Percentiles rank a stretch among this genome's conserved stretches.
Conservation (phyloP, 2,329 filamentous ascomycete genomes). For the Paraphoma chrysanthemicola region DNA sequence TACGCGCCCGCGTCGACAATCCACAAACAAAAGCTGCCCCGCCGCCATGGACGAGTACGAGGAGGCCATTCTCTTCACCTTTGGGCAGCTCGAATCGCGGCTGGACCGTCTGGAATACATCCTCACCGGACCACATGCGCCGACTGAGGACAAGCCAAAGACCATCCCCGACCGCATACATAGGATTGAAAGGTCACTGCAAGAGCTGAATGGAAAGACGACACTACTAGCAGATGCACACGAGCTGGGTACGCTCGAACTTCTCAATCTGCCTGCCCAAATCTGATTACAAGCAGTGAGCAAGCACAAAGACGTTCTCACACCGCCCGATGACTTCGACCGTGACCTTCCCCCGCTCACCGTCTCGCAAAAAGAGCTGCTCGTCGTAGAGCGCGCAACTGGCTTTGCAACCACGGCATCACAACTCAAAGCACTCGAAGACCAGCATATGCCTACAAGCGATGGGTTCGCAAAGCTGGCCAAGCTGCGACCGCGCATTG, state of each 20-base stretch:
- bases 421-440: slow-evolving; percentile 53
- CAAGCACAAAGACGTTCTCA: slow-evolving; percentile 51
- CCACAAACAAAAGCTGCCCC: slow-evolving; percentile 14
- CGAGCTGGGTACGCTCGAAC: slow-evolving; percentile 39
- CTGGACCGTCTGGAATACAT: slow-evolving; percentile 53
- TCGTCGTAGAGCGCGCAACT: slow-evolving; percentile 54
- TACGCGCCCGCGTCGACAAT: slow-evolving; percentile 25
- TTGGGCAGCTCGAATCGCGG: slow-evolving; percentile 53
- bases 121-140: slow-evolving; percentile 43
- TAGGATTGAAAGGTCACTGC: slow-evolving; percentile 45
- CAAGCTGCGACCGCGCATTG: slow-evolving; percentile 67
- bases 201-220: slow-evolving; percentile 50
- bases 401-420: slow-evolving; percentile 51
- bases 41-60: slow-evolving; percentile 47
- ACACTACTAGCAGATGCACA: slow-evolving; percentile 49
- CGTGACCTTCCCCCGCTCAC: slow-evolving; percentile 26
- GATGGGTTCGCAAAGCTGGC: slow-evolving; percentile 61
- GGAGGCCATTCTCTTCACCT: slow-evolving; percentile 50
- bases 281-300: slow-evolving; percentile 41
- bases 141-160: slow-evolving; percentile 28
- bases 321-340: slow-evolving; percentile 18
- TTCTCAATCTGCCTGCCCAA: neutral
- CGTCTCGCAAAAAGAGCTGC: slow-evolving; percentile 34
- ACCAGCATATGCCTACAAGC: slow-evolving; percentile 53
- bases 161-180: slow-evolving; percentile 45